These are phyloP conservation scores for Lithohypha guttulata DNA, from an alignment of 2,329 filamentous ascomycete species.

Conservation along the genomic window DNA sequence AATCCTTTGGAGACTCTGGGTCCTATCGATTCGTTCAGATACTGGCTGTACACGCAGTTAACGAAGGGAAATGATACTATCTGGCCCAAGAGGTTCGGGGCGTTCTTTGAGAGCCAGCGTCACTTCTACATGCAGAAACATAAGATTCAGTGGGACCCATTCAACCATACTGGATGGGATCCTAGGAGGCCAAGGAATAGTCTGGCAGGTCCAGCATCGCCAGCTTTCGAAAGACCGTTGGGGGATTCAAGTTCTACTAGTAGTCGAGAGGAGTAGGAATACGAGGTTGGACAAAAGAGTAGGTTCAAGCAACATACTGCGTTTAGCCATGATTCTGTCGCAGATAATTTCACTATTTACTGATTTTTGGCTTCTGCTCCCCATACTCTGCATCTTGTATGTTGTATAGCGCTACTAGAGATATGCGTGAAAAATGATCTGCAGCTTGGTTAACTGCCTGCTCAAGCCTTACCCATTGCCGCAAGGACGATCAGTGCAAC, in stretches of 20 bases:
- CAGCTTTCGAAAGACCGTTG: constrained; percentile 2
- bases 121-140: constrained; percentile 8
- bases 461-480: constrained; percentile 41
- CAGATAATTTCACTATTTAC: too few species aligned
- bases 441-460: too few species aligned
- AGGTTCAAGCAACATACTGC: too few species aligned
- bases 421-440: too few species aligned
- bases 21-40: constrained; percentile 4
- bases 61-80: constrained; percentile 5
- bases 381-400: too few species aligned
- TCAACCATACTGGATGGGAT: constrained; percentile 7
- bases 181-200: constrained; percentile 2
- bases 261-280: background rate
- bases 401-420: too few species aligned
- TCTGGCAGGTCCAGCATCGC: background rate
- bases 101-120: constrained; percentile 6
- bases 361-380: too few species aligned
- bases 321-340: too few species aligned
- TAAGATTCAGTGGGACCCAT: constrained; percentile 8
- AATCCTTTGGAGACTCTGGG: constrained; percentile 2
- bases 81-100: constrained; percentile 4
- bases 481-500: constrained; percentile 61
- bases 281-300: background rate
- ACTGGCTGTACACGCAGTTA: constrained; percentile 8
- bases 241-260: background rate